Conservation (phyloP, 176 grass and related monocot species). For the Secale cereale region DNA sequence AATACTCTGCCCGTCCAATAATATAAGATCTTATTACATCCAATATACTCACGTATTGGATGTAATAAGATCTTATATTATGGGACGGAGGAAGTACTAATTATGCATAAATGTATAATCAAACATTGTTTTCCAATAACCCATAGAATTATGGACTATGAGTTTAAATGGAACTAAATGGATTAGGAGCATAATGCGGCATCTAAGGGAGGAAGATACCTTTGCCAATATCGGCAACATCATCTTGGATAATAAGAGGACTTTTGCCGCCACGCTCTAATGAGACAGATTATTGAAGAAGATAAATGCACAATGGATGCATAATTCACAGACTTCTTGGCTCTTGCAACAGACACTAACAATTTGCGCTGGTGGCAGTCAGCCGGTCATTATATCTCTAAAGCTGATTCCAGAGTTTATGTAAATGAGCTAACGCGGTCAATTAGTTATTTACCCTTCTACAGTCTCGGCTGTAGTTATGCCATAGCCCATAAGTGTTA, state of each 20-base stretch:
- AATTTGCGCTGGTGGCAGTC: conserved; percentile 66
- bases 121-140: background rate
- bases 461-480: background rate
- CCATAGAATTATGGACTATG: background rate
- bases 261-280: conserved; percentile 87
- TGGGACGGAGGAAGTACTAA: background rate
- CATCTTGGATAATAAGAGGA: conserved; percentile 86
- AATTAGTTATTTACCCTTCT: background rate
- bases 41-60: no score
- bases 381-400: background rate
- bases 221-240: conserved; percentile 65
- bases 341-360: conserved; percentile 51
- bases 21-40: no score
- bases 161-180: background rate
- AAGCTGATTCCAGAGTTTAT: background rate
- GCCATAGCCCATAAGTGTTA: background rate
- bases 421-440: background rate
- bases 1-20: background rate
- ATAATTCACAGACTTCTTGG: background rate
- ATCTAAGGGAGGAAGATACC: conserved; percentile 46
- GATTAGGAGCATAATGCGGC: background rate
- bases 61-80: no score
- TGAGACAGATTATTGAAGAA: conserved; percentile 73
- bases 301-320: conserved; percentile 2
- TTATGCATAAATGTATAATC: background rate